Evolutionary conservation across 495 filamentous ascomycete species (phyloP).

Genomic region (Copromyces sp.): DNA sequence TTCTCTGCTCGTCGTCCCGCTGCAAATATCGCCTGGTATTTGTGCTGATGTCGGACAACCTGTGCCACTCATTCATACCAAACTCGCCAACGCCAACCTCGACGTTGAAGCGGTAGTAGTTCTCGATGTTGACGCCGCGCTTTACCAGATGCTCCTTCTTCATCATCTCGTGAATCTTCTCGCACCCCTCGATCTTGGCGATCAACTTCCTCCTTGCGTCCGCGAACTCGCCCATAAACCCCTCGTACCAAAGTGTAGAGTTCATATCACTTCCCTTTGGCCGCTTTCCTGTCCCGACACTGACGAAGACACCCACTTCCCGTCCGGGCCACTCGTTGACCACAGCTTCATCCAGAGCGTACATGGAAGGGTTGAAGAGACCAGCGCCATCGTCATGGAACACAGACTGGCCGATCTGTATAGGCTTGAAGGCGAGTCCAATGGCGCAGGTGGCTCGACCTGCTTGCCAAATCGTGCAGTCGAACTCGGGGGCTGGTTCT

Average conservation of each 20-base stretch:
- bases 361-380: slow-evolving; percentile 81
- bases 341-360: slow-evolving; percentile 79
- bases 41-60: slow-evolving; percentile 85
- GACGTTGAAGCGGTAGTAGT: slow-evolving; percentile 96
- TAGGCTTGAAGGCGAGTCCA: slow-evolving; percentile 88
- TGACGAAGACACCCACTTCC: slow-evolving; percentile 81
- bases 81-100: slow-evolving; percentile 97
- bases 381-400: slow-evolving; percentile 92
- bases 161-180: slow-evolving; percentile 81
- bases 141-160: slow-evolving; percentile 61
- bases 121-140: slow-evolving; percentile 71
- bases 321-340: slow-evolving; percentile 91
- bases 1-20: slow-evolving; percentile 59
- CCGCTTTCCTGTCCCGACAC: slow-evolving; percentile 84
- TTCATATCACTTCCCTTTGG: slow-evolving; percentile 59
- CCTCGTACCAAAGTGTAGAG: slow-evolving; percentile 81
- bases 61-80: slow-evolving; percentile 96
- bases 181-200: slow-evolving; percentile 88
- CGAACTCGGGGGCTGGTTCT: slow-evolving; percentile 77
- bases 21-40: slow-evolving; percentile 78
- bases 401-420: slow-evolving; percentile 82
- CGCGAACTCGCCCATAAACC: slow-evolving; percentile 82
- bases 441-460: slow-evolving; percentile 91
- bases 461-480: slow-evolving; percentile 92
- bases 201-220: slow-evolving; percentile 79